phyloP scores from a whole-genome alignment of 805 yeast species.

The Wickerhamomyces tratensis region DNA sequence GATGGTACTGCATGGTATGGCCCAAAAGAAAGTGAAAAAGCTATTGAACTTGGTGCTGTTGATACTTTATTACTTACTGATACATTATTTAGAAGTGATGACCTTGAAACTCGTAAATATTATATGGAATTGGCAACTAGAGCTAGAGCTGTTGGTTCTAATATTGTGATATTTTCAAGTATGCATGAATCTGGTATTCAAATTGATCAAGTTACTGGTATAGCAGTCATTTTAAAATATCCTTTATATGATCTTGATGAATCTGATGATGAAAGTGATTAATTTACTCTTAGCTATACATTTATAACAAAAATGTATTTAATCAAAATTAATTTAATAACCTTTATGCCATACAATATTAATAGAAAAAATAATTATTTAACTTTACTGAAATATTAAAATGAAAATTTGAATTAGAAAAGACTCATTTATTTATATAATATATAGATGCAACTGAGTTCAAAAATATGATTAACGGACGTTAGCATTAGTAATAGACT shows the following conservation, averaged over 20 bases:
- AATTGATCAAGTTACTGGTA: slow-evolving; percentile 79
- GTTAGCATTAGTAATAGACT: slow-evolving; percentile 63
- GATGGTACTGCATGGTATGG: slow-evolving; percentile 93
- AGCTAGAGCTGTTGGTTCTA: slow-evolving; percentile 66
- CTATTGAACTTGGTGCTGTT: slow-evolving; percentile 71
- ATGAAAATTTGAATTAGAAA: no score
- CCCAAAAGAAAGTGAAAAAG: slow-evolving; percentile 63
- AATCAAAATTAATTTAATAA: no score
- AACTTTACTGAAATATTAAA: no score
- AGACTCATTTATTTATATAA: no score
- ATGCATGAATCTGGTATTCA: slow-evolving; percentile 88
- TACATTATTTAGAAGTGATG: slow-evolving; percentile 66
- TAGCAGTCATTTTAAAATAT: slow-evolving; percentile 78
- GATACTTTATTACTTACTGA: slow-evolving; percentile 71
- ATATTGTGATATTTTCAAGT: slow-evolving; percentile 70
- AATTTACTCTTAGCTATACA: neutral
- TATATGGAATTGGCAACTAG: slow-evolving; percentile 59
- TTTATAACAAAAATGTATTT: no score
- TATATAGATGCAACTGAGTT: no score
- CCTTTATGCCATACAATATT: no score
- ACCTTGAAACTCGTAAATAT: slow-evolving; percentile 54
- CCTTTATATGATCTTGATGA: slow-evolving; percentile 77
- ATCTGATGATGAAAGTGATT: slow-evolving; percentile 33
- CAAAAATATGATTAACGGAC: slow-evolving; percentile 45
- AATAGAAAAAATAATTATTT: no score